Evolutionary conservation across 371 early-diverging fungal genomes (phyloP), one percentile per base, ranked within the genome.

Genomic region (Mucor irregularis): DNA sequence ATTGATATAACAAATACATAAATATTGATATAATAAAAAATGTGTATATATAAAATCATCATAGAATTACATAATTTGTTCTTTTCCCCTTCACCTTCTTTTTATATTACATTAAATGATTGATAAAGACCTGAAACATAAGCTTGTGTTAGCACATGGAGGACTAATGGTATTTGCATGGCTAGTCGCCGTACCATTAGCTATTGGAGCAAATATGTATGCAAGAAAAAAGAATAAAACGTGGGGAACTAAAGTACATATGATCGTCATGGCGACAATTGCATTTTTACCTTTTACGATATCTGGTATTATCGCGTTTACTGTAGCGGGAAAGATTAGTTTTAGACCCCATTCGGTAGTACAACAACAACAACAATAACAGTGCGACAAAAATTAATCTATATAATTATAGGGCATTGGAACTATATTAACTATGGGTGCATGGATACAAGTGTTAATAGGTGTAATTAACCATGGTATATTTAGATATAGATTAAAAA

Each of bases 201-300:
- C 58, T 8, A 40, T 74, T 1, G 64, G 47, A 2, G 29, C 61
- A 19, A 65, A 62, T 13, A 62, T 68, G 44, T 65, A 56, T 31
- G 74, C 68, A n/a, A 67, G 70, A 42, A 56, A 64, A 22, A 61
- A 58, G 31, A 47, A 64, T 6, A 54, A 49, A 14, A 19, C 53
- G 0, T 69, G 74, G 74, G 68, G 71, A 45, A 53, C 53, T 6
- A 70, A 68, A 46, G 66, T 61, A 13, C 74, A 74, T 47, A 74
- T 70, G 66, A n/a, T 48, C 11, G 58, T 66, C 28, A 74, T 74
- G 74, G 60, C 53, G 9, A 47, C 47, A 10, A 46, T 52, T 14
- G 74, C 56, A 16, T 51, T 59, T 30, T 6, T 73, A 34, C 70
- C 68, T 2, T 59, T 67, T 38, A 64, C 67, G 0, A 42, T 49